phyloP scores from a whole-genome alignment of 208 protist species.

The Jaenimonas drosophilae region DNA sequence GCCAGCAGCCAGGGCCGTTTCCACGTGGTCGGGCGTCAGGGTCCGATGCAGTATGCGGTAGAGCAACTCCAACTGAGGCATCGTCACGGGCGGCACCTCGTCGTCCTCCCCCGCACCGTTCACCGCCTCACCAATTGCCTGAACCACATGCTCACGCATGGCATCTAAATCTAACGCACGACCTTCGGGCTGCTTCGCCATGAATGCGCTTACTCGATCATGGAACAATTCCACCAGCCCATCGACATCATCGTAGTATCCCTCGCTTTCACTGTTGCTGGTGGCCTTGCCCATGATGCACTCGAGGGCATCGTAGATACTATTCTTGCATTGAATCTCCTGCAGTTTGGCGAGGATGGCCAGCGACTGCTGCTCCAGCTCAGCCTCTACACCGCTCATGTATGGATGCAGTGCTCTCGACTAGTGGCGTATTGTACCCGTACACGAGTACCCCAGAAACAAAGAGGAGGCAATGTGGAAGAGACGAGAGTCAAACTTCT shows the following conservation, averaged over 20 bases:
- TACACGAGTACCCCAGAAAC: too few relatives aligned
- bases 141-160: conserved; percentile 8
- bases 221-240: conserved; percentile 53
- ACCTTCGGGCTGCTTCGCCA: conserved; percentile 5
- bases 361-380: conserved; percentile 33
- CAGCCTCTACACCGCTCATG: too few relatives aligned
- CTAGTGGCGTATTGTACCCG: too few relatives aligned
- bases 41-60: conserved; percentile 38
- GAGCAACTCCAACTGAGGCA: conserved; percentile 39
- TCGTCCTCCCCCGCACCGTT: conserved; percentile 16
- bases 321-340: conserved; percentile 73
- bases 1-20: conserved; percentile 42
- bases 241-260: conserved; percentile 76
- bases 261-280: conserved; percentile 46
- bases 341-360: conserved; percentile 52
- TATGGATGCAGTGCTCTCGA: too few relatives aligned
- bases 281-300: conserved; percentile 57
- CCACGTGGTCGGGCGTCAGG: conserved; percentile 19
- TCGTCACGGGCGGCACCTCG: conserved; percentile 22
- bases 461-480: too few relatives aligned
- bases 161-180: conserved; percentile 12
- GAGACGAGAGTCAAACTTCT: too few relatives aligned
- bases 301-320: conserved; percentile 63
- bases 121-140: conserved; percentile 12
- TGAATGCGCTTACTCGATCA: too few relatives aligned